Base-by-base conservation (phyloP, 768 basidiomycete species). In the Dentipellis fragilis region DNA sequence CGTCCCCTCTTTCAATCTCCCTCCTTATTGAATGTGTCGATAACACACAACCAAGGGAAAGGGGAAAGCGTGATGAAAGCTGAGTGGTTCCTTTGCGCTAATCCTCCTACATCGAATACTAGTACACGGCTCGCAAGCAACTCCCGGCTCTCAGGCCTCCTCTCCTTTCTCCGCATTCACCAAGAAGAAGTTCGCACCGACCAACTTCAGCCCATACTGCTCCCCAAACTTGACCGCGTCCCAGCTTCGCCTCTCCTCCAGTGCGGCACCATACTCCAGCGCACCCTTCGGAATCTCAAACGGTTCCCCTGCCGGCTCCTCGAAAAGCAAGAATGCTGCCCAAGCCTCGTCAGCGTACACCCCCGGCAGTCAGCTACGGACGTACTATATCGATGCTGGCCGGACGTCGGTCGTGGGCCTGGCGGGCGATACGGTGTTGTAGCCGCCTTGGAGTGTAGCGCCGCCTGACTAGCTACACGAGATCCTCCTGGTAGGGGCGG, bases 361-460 rank as follows among this genome's bases (percentile, higher is more conserved):
- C 14, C 40, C 4, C 10, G 40, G 46, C 19, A 14, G 42, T 22
- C 34, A 38, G 37, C 8, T 35, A 35, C 21, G 4, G 14, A 58
- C 72, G 57, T 50, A 83, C 84, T 73, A 58, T 85, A 85, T 57
- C 84, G 72, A 59, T 85, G 83, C 11, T 74, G 60, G 0, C 80
- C 80, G 14, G 75, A 76, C 7, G 75, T 78, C 2, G 73, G 73
- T 8, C 76, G 75, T 7, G 83, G 83, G 4, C 75, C 75, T 21
- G 84, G 83, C 4, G 80, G 73, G 10, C 74, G 67, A 61, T 83
- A 85, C 0, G 81, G 76, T 4, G 83, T 82, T 7, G 72, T 70
- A 1, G 80, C 73, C 0, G 75, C 57, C 58, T 71, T 71, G 4
- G 77, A 72, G 62, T 75, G 75, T 5, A 75, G 58, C 2, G 75